phyloP scores from a whole-genome alignment of 495 filamentous ascomycete genomes.

The Geopyxis carbonaria region DNA sequence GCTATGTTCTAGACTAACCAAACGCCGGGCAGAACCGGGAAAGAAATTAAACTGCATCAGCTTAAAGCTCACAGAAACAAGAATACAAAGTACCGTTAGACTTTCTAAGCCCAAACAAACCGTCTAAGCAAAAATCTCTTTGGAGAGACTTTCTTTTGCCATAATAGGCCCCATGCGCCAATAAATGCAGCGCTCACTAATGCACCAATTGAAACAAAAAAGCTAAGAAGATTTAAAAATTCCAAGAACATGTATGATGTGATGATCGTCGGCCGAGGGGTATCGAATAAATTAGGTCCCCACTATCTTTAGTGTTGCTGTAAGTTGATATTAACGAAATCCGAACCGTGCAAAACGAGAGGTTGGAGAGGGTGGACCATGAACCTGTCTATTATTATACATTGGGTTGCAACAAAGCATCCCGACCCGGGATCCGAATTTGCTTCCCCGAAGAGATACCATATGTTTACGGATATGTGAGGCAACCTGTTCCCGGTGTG shows the following conservation, averaged over 20 bases:
- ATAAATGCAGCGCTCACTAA: slow-evolving; percentile 1
- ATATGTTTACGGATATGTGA: slow-evolving; percentile 95
- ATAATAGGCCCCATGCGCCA: slow-evolving; percentile 5
- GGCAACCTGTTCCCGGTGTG: slow-evolving; percentile 84
- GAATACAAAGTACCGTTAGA: slow-evolving; percentile 1
- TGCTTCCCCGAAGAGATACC: slow-evolving; percentile 95
- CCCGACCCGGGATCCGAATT: slow-evolving; percentile 92
- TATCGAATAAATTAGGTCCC: neutral
- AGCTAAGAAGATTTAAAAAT: neutral
- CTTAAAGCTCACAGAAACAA: slow-evolving; percentile 1
- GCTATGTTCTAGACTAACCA: slow-evolving; percentile 6
- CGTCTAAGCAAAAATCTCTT: slow-evolving; percentile 3
- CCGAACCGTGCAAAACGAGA: slow-evolving; percentile 23
- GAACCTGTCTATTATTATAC: slow-evolving; percentile 20
- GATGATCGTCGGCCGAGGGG: too few species aligned
- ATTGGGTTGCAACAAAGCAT: slow-evolving; percentile 94
- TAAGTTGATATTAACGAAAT: slow-evolving; percentile 14
- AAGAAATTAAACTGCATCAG: slow-evolving; percentile 6
- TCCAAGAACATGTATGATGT: slow-evolving; percentile 5
- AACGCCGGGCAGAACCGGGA: slow-evolving; percentile 8
- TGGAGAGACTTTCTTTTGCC: slow-evolving; percentile 6
- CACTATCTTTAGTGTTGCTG: neutral
- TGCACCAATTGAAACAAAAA: slow-evolving; percentile 6
- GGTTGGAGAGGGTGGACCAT: slow-evolving; percentile 19
- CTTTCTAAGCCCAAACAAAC: neutral